Base-by-base conservation (phyloP, 768 basidiomycete species). In the Russula dissimulans region DNA sequence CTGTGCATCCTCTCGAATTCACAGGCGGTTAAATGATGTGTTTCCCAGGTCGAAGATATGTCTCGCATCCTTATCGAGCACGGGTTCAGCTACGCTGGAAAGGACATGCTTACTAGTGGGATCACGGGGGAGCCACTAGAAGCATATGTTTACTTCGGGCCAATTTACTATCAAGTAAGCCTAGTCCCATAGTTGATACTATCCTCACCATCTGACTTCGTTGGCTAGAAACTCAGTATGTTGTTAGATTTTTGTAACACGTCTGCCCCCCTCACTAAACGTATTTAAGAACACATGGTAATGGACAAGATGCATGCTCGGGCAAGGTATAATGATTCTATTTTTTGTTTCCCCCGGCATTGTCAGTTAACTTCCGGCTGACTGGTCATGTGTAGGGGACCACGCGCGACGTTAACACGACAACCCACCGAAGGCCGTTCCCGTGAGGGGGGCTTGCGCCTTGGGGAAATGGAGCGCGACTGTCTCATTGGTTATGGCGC, bases 261-360 rank as follows among this genome's bases (percentile, higher is more conserved):
- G 49, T 41, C 42, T 17, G 32, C 32, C 39, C 48, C 17, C 45
- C 47, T 52, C 34, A 42, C 59, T 68, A 46, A 67, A 12, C 41
- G 41, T 42, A 52, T 17, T 54, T 43, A 66, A 89, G 86, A 95
- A 77, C 95, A 95, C 76, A 98, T 98, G 95, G 95, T 98, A 53
- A 89, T 97, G 87, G 97, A 99, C 79, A 99, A 99, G 79, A 99
- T 99, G 97, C 97, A 99, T 68, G 97, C 97, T 65, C 87, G 97
- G 59, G 94, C 97, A 53, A 87, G 92, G 91, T 87, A 71, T 67
- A 79, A 9, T 18, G 51, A 36, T 22, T 68, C 53, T 56, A 54
- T 41, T 31, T 29, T 43, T 15, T 29, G 18, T 29, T 31, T 32
- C 32, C 29, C 42, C 15, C 41, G 36, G 54, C 5, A 45, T 50